Conservation (phyloP, 495 filamentous ascomycete genomes). For the Xanthoparmelia taractica region DNA sequence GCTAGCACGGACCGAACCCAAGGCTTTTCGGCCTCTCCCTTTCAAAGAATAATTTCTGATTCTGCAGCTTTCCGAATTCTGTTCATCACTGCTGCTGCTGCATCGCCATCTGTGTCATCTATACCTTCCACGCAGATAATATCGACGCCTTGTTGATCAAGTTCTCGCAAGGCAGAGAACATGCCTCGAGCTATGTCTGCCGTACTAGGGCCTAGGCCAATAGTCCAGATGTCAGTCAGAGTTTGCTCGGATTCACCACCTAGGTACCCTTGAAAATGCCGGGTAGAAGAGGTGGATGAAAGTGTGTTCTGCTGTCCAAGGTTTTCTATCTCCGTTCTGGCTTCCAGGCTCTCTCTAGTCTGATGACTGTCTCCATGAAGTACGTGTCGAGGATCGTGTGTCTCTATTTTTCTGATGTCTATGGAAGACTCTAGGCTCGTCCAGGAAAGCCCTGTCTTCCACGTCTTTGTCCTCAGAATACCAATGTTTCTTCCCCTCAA, state of each 20-base stretch:
- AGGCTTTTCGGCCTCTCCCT: background rate
- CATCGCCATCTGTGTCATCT: constrained; percentile 60
- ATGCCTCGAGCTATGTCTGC: constrained; percentile 72
- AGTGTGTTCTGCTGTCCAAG: background rate
- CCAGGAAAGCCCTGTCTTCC: constrained; percentile 26
- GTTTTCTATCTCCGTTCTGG: background rate
- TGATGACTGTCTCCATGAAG: background rate
- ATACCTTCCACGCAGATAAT: constrained; percentile 91
- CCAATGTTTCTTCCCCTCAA: constrained; percentile 24
- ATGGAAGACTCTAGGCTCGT: background rate
- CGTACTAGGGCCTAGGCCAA: constrained; percentile 58
- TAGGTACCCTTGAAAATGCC: background rate
- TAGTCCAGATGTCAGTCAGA: constrained; percentile 18
- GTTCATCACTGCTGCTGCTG: constrained; percentile 96
- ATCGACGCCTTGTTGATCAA: constrained; percentile 72
- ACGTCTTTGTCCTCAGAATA: constrained; percentile 31
- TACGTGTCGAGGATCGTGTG: background rate
- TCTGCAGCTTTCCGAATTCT: constrained; percentile 80
- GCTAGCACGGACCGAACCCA: background rate
- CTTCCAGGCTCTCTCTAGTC: background rate
- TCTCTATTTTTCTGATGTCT: background rate
- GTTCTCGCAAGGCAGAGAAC: constrained; percentile 77
- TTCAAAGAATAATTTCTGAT: constrained; percentile 34
- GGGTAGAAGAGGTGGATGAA: background rate
- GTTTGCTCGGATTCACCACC: background rate